Evolutionary conservation across 2,329 filamentous ascomycete species (phyloP).

Genomic region (Boeremia lycopersici): DNA sequence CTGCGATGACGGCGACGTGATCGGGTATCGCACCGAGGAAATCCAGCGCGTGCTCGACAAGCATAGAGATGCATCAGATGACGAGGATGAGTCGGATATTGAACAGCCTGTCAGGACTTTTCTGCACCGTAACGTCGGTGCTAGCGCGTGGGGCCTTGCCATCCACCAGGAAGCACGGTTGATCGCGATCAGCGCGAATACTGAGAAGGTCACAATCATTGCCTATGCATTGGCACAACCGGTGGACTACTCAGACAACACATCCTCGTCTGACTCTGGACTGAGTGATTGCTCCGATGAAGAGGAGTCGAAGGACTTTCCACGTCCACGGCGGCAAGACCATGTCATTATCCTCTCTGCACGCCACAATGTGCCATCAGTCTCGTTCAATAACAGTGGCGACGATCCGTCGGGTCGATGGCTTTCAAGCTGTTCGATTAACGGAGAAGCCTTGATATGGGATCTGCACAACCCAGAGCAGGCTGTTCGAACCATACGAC

Average conservation of each 20-base stretch:
- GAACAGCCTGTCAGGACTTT: constrained; percentile 59
- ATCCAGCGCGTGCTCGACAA: constrained; percentile 34
- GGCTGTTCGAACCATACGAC: constrained; percentile 24
- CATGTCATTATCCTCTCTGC: constrained; percentile 28
- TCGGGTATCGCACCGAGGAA: constrained; percentile 47
- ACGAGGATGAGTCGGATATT: constrained; percentile 35
- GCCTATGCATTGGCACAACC: constrained; percentile 60
- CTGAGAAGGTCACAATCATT: constrained; percentile 62
- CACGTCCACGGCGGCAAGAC: constrained; percentile 34
- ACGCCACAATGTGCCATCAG: constrained; percentile 60
- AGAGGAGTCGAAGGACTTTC: constrained; percentile 24
- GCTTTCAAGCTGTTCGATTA: constrained; percentile 64
- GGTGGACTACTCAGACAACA: neutral
- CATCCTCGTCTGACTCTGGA: constrained; percentile 5
- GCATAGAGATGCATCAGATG: neutral
- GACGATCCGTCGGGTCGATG: constrained; percentile 61
- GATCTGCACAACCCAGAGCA: constrained; percentile 40
- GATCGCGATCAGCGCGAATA: constrained; percentile 85
- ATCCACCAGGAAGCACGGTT: constrained; percentile 81
- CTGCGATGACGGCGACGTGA: constrained; percentile 63
- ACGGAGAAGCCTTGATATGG: constrained; percentile 58
- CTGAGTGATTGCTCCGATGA: neutral
- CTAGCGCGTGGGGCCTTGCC: constrained; percentile 87
- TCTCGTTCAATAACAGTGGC: constrained; percentile 64
- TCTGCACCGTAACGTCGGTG: constrained; percentile 76